These are phyloP conservation scores for Dalbergia oliveri DNA, from an alignment of 306 rosid genomes.

Conservation along the genomic window DNA sequence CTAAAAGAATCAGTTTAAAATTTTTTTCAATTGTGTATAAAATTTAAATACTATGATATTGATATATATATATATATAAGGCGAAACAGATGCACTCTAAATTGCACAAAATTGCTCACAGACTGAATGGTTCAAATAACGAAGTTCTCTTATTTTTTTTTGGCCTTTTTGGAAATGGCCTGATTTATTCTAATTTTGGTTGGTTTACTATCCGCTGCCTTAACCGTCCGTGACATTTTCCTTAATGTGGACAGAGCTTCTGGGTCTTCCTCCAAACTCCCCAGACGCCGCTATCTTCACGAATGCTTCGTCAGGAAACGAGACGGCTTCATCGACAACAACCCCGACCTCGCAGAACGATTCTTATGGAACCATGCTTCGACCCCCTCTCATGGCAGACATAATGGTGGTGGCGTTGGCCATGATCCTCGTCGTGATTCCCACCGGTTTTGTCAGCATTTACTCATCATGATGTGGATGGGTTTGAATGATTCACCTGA, in stretches of 20 bases:
- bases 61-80: too few species aligned
- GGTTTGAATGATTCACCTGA: background rate
- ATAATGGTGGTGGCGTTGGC: conserved; percentile 41
- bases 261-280: conserved; percentile 65
- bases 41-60: too few species aligned
- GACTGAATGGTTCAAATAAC: too few species aligned
- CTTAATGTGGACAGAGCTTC: conserved; percentile 58
- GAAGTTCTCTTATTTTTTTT: too few species aligned
- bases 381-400: conserved; percentile 26
- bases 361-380: conserved; percentile 36
- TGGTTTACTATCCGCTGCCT: too few species aligned
- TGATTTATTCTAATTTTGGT: too few species aligned
- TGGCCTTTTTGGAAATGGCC: too few species aligned
- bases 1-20: too few species aligned
- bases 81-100: too few species aligned
- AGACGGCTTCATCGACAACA: background rate
- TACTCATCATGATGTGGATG: background rate
- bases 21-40: too few species aligned
- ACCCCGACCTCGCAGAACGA: background rate
- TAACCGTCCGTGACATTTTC: background rate
- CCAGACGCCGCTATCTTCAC: conserved; percentile 73
- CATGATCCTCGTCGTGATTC: conserved; percentile 40
- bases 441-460: conserved; percentile 27
- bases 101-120: too few species aligned
- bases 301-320: conserved; percentile 22